Base-by-base conservation (phyloP, 345 rosid species). In the Odontarrhena argentea region DNA sequence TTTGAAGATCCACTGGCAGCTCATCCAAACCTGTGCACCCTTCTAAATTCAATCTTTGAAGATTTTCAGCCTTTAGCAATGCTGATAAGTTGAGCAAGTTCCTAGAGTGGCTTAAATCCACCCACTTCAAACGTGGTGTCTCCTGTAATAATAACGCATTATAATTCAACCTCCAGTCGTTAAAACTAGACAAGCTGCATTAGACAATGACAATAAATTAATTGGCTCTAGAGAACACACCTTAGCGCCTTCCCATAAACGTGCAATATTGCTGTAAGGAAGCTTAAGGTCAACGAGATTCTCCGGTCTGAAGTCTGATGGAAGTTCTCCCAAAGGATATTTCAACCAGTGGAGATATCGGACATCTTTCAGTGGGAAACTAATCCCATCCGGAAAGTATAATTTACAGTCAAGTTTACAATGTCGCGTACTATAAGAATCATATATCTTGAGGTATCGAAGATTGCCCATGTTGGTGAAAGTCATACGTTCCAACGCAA, bases 21-120 rank as follows among this genome's bases (percentile, higher is more conserved):
- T 47, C 52, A 47, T 47, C 30, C 52, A 47, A 47, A 47, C 0
- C 22, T 2, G 52, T 47, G 28, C 52, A 47, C 11, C 52, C 52
- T 47, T 47, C 52, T 6, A 47, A 22, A 47, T 22, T 47, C 22
- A 74, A 13, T 8, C 47, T 51, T 28, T 26, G 59, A 59, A 79
- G 45, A 9, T 38, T 63, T 22, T 18, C 8, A 6, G 74, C 73
- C 12, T 42, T 1, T 8, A 70, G 61, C 35, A 50, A 50, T 25
- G 18, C 55, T 5, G 37, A 51, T 13, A 51, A 30, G 18, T 51
- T 5, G 10, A 51, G 0, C 37, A 51, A 26, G 9, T 51, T 6
- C 2, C 15, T 26, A 1, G 55, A 51, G 18, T 51, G 15, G 1
- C 37, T 12, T 6, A 51, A 0, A 28, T 51, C 55, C 1, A 51